Conservation (phyloP, 2,329 filamentous ascomycete genomes). For the Aaosphaeria pasadenensis region DNA sequence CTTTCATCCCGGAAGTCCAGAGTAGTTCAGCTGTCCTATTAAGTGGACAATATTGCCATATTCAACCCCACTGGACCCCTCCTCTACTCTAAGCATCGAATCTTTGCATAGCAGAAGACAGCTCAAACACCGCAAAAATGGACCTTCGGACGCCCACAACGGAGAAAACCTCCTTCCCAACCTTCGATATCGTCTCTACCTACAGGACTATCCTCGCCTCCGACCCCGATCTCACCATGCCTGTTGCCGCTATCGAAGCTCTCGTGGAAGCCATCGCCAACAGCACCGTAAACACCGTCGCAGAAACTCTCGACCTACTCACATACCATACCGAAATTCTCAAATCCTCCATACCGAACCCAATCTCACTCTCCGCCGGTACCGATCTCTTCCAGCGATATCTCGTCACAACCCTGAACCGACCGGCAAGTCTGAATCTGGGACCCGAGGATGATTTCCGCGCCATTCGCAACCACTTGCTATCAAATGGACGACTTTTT, state of each 20-base stretch:
- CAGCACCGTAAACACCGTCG: constrained; percentile 79
- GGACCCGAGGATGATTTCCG: constrained; percentile 69
- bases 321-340: constrained; percentile 73
- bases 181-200: constrained; percentile 59
- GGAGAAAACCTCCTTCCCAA: background rate
- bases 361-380: constrained; percentile 87
- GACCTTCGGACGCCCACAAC: constrained; percentile 10
- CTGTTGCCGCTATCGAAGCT: constrained; percentile 89
- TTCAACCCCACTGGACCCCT: too few relatives aligned
- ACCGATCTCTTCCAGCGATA: constrained; percentile 96
- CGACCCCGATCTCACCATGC: constrained; percentile 88
- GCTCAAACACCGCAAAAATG: constrained; percentile 16
- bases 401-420: constrained; percentile 70
- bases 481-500: constrained; percentile 84
- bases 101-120: too few relatives aligned
- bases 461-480: constrained; percentile 74
- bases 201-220: constrained; percentile 62
- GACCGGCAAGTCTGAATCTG: constrained; percentile 42
- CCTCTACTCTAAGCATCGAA: too few relatives aligned
- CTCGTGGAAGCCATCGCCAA: constrained; percentile 82
- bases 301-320: constrained; percentile 87
- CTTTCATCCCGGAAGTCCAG: too few relatives aligned
- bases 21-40: too few relatives aligned
- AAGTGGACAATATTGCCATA: too few relatives aligned
- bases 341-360: constrained; percentile 77